phyloP scores from a whole-genome alignment of 2,329 filamentous ascomycete species.

The Monilinia laxa region DNA sequence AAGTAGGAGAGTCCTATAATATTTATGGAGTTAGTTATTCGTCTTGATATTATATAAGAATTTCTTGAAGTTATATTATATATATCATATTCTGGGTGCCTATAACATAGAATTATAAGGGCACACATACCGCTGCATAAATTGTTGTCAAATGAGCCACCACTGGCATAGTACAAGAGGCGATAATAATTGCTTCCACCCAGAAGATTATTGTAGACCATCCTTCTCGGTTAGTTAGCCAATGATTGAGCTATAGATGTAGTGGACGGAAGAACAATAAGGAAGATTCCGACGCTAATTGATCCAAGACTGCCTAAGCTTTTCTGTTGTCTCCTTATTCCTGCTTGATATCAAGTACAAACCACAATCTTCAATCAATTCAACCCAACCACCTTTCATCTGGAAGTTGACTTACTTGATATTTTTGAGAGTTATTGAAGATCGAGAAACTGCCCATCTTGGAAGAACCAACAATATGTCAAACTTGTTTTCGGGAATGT shows the following conservation, averaged over 20 bases:
- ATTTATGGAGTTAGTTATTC: not conserved
- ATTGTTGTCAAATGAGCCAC: conserved; percentile 1
- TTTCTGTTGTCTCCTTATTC: conserved; percentile 24
- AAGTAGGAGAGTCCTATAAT: not conserved
- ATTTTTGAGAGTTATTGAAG: not conserved
- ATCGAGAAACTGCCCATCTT: not conserved
- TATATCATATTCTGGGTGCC: too few relatives aligned
- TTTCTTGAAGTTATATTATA: too few relatives aligned
- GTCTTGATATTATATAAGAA: not conserved
- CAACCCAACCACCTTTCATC: conserved; percentile 11
- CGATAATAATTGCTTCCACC: not conserved
- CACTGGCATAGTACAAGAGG: not conserved
- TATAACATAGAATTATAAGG: too few relatives aligned
- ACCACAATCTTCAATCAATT: conserved; percentile 13
- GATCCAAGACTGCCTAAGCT: conserved; percentile 19
- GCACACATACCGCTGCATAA: too few relatives aligned
- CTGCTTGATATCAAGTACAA: conserved; percentile 22
- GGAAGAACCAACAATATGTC: conserved; percentile 35
- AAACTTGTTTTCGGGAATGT: conserved; percentile 42
- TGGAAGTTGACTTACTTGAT: conserved; percentile 1
- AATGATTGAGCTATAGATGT: conserved; percentile 17
- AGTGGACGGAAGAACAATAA: conserved; percentile 12
- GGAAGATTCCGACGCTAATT: conserved; percentile 22
- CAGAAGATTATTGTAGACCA: conserved; percentile 1
- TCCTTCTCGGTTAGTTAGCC: conserved; percentile 12